Evolutionary conservation across 202 grass and related monocot genomes (phyloP).

Genomic region (Panicum hallii): DNA sequence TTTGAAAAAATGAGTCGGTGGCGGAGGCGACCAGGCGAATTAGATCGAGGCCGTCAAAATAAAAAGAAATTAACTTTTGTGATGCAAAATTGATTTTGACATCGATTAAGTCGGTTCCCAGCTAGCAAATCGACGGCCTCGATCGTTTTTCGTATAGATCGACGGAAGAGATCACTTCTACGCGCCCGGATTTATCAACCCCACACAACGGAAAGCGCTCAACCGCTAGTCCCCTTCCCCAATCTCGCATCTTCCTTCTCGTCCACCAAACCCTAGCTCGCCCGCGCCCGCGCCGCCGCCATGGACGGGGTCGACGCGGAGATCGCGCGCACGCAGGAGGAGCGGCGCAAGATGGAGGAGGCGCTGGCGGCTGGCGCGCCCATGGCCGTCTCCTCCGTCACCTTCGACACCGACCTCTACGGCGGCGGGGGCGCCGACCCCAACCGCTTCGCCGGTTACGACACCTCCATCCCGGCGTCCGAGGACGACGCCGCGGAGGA

Average conservation of each 20-base stretch:
- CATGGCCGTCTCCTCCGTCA: conserved; percentile 75
- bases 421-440: conserved; percentile 67
- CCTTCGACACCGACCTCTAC: conserved; percentile 92
- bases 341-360: conserved; percentile 84
- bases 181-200: not conserved
- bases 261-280: conserved; percentile 41
- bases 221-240: not conserved
- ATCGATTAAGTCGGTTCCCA: not conserved
- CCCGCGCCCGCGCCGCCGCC: not conserved
- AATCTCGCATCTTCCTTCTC: not conserved
- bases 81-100: not conserved
- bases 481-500: conserved; percentile 74
- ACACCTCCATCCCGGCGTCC: conserved; percentile 83
- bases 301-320: conserved; percentile 84
- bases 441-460: conserved; percentile 84
- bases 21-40: not conserved
- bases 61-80: not conserved
- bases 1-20: not conserved
- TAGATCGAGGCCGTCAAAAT: not conserved
- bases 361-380: conserved; percentile 58
- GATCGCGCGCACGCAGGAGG: conserved; percentile 79
- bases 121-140: not conserved
- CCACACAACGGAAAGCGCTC: not conserved
- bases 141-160: not conserved
- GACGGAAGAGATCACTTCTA: not conserved